Evolutionary conservation across 2,329 filamentous ascomycete species (phyloP).

Genomic region (Penicillium expansum): DNA sequence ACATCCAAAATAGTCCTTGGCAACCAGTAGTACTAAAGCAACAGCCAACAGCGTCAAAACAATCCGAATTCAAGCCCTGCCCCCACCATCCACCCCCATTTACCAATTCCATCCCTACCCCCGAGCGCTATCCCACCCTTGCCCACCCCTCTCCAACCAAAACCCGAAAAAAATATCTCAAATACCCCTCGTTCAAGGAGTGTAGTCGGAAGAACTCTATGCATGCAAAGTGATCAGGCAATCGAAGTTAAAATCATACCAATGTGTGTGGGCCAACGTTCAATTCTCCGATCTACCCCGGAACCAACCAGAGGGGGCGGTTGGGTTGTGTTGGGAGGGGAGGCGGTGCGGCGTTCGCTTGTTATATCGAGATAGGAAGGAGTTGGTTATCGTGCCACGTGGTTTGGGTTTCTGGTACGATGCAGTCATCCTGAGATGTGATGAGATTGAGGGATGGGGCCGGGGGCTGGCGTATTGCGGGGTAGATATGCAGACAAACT

Average conservation of each 20-base stretch:
- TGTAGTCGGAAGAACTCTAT: not conserved
- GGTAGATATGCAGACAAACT: constrained; percentile 2
- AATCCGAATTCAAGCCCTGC: not conserved
- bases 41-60: not conserved
- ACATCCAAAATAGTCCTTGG: not conserved
- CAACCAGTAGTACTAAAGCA: not conserved
- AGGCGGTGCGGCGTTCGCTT: not conserved
- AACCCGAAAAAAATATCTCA: not conserved
- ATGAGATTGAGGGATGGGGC: not conserved
- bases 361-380: not conserved
- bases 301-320: not conserved
- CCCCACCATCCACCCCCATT: not conserved
- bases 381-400: not conserved
- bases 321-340: not conserved
- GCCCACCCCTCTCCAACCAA: not conserved
- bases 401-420: not conserved
- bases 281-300: constrained; percentile 1
- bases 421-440: not conserved
- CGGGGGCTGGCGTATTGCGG: not conserved
- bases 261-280: not conserved
- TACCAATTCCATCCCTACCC: not conserved
- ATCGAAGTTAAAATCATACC: not conserved
- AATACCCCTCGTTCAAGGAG: not conserved
- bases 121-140: not conserved
- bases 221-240: not conserved